Conservation (phyloP, 1,139 yeast species). For the Arxiozyma heterogenica region DNA sequence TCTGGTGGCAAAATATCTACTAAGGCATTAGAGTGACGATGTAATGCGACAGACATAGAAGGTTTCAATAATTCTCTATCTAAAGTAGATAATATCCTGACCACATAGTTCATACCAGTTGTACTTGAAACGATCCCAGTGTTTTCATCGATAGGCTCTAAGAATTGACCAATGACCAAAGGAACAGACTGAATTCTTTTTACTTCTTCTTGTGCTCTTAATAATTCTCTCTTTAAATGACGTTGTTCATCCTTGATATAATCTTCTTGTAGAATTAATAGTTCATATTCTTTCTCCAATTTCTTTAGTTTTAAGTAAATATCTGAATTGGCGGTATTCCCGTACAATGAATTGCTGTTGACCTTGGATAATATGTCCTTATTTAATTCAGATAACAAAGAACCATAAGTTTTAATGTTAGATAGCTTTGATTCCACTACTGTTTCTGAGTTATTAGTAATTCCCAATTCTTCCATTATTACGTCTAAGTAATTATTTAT, state of each 20-base stretch:
- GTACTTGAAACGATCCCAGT: constrained; percentile 96
- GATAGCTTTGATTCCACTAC: constrained; percentile 15
- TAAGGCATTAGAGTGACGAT: constrained; percentile 94
- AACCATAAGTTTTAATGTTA: constrained; percentile 25
- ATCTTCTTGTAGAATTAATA: constrained; percentile 81
- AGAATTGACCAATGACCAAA: constrained; percentile 91
- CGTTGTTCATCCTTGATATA: constrained; percentile 97
- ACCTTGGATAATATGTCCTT: constrained; percentile 6
- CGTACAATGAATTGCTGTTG: constrained; percentile 15
- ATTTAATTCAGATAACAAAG: constrained; percentile 21
- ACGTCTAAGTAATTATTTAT: background rate
- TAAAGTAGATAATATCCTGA: constrained; percentile 83
- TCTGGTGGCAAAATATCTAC: constrained; percentile 98
- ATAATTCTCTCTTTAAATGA: constrained; percentile 84
- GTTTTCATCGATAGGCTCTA: constrained; percentile 94
- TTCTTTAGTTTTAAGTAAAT: constrained; percentile 77
- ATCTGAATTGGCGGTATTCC: constrained; percentile 37
- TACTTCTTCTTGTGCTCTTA: constrained; percentile 97
- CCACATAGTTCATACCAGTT: constrained; percentile 96
- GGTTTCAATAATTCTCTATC: constrained; percentile 93
- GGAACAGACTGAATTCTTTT: constrained; percentile 97
- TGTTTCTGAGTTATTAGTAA: constrained; percentile 30
- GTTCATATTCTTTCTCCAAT: constrained; percentile 80
- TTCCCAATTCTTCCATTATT: constrained; percentile 54
- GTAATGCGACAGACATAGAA: constrained; percentile 91